Percentiles rank a stretch among this genome's conserved stretches.
Evolutionary conservation across 83 land plant genomes (phyloP).

Genomic region (Thuja plicata): DNA sequence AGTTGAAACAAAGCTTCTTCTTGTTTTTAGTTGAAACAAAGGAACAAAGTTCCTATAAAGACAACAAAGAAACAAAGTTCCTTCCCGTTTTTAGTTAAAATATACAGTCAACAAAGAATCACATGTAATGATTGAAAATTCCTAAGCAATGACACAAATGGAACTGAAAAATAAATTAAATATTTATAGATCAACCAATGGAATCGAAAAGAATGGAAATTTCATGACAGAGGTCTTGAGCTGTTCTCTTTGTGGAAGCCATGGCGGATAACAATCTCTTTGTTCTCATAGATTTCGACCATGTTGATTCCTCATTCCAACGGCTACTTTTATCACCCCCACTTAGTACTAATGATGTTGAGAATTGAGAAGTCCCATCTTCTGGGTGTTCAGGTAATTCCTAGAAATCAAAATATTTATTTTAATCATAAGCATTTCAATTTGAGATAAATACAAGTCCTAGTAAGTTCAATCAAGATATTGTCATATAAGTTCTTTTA

Average conservation of each 20-base stretch:
- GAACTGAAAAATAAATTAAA: background rate
- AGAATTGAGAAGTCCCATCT: background rate
- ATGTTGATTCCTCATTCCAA: background rate
- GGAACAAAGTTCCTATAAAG: no score
- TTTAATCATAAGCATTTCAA: no score
- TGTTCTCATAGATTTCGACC: conserved; percentile 49
- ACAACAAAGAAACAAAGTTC: no score
- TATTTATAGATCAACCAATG: no score
- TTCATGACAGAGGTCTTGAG: conserved; percentile 15
- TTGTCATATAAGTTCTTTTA: no score
- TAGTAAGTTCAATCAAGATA: no score
- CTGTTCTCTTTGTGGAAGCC: conserved; percentile 86
- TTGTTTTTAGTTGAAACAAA: no score
- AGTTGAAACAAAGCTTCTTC: no score
- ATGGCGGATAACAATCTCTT: conserved; percentile 44
- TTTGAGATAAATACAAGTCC: no score
- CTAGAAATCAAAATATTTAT: no score
- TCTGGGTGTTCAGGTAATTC: background rate
- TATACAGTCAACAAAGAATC: background rate
- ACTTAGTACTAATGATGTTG: background rate
- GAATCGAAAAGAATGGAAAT: no score
- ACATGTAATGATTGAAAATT: no score
- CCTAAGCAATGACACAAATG: background rate
- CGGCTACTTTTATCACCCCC: background rate
- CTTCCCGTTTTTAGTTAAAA: background rate